Evolutionary conservation across 371 early-diverging fungal species (phyloP).

Genomic region (Syncephalis fuscata): DNA sequence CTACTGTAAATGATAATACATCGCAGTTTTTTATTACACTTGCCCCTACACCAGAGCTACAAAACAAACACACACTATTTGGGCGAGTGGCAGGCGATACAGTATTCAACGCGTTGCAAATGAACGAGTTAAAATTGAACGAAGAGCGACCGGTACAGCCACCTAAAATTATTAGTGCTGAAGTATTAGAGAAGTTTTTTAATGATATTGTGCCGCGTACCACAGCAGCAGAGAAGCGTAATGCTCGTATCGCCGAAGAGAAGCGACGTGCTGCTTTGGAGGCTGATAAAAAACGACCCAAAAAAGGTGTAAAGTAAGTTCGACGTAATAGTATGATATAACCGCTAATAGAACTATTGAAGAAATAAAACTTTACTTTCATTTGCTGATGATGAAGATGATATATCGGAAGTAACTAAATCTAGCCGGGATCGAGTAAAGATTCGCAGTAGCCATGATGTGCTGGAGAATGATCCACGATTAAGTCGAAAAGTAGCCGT

Average conservation of each 20-base stretch:
- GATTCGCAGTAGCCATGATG: constrained; percentile 66
- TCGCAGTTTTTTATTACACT: constrained; percentile 93
- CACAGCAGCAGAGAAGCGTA: constrained; percentile 33
- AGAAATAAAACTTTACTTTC: constrained; percentile 69
- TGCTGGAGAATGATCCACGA: constrained; percentile 26
- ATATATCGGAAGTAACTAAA: constrained; percentile 10
- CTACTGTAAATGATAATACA: constrained; percentile 56
- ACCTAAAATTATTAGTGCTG: constrained; percentile 38
- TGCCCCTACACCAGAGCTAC: constrained; percentile 67
- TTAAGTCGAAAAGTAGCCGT: constrained; percentile 24
- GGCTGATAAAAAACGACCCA: constrained; percentile 35
- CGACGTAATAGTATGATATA: background rate
- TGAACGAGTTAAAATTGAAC: constrained; percentile 63
- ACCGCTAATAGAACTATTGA: background rate
- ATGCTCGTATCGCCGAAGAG: background rate
- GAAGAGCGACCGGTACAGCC: constrained; percentile 75
- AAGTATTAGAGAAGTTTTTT: constrained; percentile 76
- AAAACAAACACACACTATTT: constrained; percentile 79
- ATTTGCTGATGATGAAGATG: constrained; percentile 65
- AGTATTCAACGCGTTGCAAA: constrained; percentile 74
- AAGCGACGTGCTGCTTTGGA: constrained; percentile 10
- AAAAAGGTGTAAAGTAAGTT: constrained; percentile 29
- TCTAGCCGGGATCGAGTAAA: constrained; percentile 11
- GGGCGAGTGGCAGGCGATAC: constrained; percentile 89
- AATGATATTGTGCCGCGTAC: constrained; percentile 78